These are phyloP conservation scores for Phlebiopsis flavidoalba DNA, from an alignment of 768 basidiomycete genomes.

Conservation along the genomic window DNA sequence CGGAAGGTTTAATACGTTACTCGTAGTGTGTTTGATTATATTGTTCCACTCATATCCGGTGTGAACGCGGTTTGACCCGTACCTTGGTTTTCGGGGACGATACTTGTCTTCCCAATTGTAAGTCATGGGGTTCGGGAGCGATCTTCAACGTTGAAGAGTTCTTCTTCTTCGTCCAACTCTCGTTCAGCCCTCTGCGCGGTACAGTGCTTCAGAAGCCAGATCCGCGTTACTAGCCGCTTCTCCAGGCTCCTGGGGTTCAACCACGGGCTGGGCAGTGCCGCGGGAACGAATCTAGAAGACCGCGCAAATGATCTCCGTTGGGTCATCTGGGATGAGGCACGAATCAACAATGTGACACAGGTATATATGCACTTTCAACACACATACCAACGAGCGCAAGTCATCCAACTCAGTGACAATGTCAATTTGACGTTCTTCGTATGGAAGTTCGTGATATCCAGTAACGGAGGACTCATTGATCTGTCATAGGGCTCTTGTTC, in stretches of 20 bases:
- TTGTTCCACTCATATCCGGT: slow-evolving; percentile 99
- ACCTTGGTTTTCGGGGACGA: slow-evolving; percentile 92
- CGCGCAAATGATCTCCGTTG: slow-evolving; percentile 76
- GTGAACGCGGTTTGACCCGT: slow-evolving; percentile 98
- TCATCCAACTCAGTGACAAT: slow-evolving; percentile 70
- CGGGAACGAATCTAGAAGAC: slow-evolving; percentile 88
- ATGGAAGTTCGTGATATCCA: slow-evolving; percentile 65
- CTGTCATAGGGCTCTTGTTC: slow-evolving; percentile 77
- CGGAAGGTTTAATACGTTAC: slow-evolving; percentile 42
- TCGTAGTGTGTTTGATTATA: slow-evolving; percentile 99
- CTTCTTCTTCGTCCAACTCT: slow-evolving; percentile 94
- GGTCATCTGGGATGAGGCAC: slow-evolving; percentile 47
- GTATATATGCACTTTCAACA: neutral
- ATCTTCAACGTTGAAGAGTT: slow-evolving; percentile 90
- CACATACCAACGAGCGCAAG: slow-evolving; percentile 55
- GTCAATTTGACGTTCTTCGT: slow-evolving; percentile 79
- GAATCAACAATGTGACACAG: slow-evolving; percentile 2
- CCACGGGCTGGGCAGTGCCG: slow-evolving; percentile 48
- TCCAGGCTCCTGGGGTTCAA: slow-evolving; percentile 54
- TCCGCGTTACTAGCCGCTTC: slow-evolving; percentile 50
- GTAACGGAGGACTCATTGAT: slow-evolving; percentile 78
- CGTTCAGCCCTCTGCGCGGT: slow-evolving; percentile 88
- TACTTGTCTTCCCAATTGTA: slow-evolving; percentile 99
- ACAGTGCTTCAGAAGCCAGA: slow-evolving; percentile 84
- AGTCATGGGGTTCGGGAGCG: slow-evolving; percentile 72